A percentile compares a stretch with the other conserved stretches of the same genome.
phyloP scores from a whole-genome alignment of 345 rosid genomes.

The Crucihimalaya himalaica region DNA sequence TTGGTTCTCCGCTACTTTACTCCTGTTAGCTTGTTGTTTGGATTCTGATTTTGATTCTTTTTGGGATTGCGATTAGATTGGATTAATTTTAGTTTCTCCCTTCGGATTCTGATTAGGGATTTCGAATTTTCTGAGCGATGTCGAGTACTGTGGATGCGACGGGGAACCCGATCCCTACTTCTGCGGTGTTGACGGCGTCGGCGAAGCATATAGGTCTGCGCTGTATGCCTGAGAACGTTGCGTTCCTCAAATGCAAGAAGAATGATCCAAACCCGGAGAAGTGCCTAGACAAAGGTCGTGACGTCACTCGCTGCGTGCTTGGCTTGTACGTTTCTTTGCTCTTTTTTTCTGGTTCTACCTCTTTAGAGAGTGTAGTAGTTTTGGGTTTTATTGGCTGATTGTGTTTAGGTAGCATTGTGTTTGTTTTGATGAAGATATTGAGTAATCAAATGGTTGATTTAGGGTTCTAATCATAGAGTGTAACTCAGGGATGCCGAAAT shows the following conservation, averaged over 20 bases:
- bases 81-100: neutral
- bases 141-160: slow-evolving; percentile 67
- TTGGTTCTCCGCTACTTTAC: neutral
- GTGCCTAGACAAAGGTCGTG: slow-evolving; percentile 90
- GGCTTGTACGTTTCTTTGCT: slow-evolving; percentile 57
- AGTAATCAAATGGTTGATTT: slow-evolving; percentile 3
- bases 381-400: slow-evolving; percentile 1
- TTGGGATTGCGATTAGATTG: slow-evolving; percentile 16
- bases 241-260: slow-evolving; percentile 94
- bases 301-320: slow-evolving; percentile 96
- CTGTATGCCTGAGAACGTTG: slow-evolving; percentile 79
- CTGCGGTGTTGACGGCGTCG: slow-evolving; percentile 85
- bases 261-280: slow-evolving; percentile 98
- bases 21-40: neutral
- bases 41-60: neutral
- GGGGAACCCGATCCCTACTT: slow-evolving; percentile 91
- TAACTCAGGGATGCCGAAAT: no score
- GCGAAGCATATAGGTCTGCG: slow-evolving; percentile 77
- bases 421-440: neutral
- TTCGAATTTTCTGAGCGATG: slow-evolving; percentile 47
- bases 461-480: neutral
- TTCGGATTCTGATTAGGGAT: slow-evolving; percentile 18
- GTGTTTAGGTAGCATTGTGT: neutral
- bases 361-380: no score
- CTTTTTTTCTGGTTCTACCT: no score